Percentiles rank a stretch among this genome's conserved stretches.
Conservation (phyloP, 2,329 filamentous ascomycete genomes). For the Colletotrichum orchidophilum region DNA sequence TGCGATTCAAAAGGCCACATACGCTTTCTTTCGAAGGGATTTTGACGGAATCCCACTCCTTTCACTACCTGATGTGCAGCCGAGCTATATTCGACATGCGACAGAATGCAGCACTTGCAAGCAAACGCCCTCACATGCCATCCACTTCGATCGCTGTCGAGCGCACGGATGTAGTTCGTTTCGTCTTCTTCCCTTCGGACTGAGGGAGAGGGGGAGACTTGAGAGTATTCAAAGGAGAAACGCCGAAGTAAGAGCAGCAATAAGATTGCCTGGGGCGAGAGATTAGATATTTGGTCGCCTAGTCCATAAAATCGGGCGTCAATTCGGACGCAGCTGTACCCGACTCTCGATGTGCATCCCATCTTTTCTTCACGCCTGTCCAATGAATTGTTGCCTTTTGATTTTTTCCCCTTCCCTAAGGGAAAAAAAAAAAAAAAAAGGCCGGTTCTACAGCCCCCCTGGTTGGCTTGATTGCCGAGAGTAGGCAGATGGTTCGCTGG, state of each 20-base stretch:
- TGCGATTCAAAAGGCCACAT: background rate
- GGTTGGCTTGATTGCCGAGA: constrained; percentile 26
- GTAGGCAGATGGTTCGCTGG: background rate
- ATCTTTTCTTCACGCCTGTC: background rate
- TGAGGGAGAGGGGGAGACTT: background rate
- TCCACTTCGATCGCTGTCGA: background rate
- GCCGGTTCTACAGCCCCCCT: background rate
- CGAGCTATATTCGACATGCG: background rate
- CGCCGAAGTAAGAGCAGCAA: background rate
- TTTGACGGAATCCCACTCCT: background rate
- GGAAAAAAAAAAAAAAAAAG: too few species aligned
- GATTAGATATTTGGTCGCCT: too few species aligned
- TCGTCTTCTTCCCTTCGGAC: background rate
- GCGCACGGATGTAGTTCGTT: constrained; percentile 5
- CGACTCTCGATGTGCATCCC: background rate
- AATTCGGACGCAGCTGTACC: background rate
- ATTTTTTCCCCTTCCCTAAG: background rate
- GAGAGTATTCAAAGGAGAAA: background rate
- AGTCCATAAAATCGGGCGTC: background rate
- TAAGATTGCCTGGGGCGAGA: too few species aligned
- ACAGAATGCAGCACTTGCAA: background rate
- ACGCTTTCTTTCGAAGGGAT: background rate
- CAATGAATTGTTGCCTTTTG: background rate
- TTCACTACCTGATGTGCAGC: background rate
- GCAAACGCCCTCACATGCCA: background rate